phyloP scores from a whole-genome alignment of 495 filamentous ascomycete genomes.

The Penicillium riverlandense region DNA sequence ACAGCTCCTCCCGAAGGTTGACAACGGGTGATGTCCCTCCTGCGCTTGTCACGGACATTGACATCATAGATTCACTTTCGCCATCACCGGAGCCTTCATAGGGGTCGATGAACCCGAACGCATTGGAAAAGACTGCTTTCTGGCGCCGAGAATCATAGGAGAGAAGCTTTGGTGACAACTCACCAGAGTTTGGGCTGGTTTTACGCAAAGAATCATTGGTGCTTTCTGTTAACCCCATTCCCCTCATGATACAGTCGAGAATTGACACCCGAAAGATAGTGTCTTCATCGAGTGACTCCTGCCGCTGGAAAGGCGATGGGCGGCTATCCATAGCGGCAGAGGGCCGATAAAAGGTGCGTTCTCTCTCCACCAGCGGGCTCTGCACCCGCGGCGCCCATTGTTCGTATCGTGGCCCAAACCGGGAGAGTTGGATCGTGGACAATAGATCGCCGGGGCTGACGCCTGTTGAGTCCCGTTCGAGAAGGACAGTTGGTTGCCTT shows the following conservation, averaged over 20 bases:
- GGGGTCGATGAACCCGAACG: constrained; percentile 91
- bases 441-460: constrained; percentile 74
- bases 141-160: constrained; percentile 80
- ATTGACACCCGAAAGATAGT: constrained; percentile 82
- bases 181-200: constrained; percentile 59
- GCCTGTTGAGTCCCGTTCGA: constrained; percentile 21
- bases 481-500: constrained; percentile 5
- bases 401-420: constrained; percentile 41
- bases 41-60: constrained; percentile 51
- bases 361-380: constrained; percentile 55
- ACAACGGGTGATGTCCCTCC: constrained; percentile 46
- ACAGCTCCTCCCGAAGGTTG: constrained; percentile 64
- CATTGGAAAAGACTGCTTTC: constrained; percentile 77
- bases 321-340: constrained; percentile 19
- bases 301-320: constrained; percentile 50
- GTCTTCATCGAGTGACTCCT: constrained; percentile 79
- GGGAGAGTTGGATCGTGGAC: constrained; percentile 68
- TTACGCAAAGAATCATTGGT: constrained; percentile 53
- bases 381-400: constrained; percentile 21
- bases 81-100: constrained; percentile 76
- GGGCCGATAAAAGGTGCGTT: constrained; percentile 49
- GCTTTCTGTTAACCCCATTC: constrained; percentile 69
- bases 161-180: constrained; percentile 76
- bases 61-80: constrained; percentile 80
- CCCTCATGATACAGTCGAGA: constrained; percentile 91